Percentiles rank a stretch among this genome's conserved stretches.
Evolutionary conservation across 495 filamentous ascomycete species (phyloP).

Genomic region (Penicillium pulvis): DNA sequence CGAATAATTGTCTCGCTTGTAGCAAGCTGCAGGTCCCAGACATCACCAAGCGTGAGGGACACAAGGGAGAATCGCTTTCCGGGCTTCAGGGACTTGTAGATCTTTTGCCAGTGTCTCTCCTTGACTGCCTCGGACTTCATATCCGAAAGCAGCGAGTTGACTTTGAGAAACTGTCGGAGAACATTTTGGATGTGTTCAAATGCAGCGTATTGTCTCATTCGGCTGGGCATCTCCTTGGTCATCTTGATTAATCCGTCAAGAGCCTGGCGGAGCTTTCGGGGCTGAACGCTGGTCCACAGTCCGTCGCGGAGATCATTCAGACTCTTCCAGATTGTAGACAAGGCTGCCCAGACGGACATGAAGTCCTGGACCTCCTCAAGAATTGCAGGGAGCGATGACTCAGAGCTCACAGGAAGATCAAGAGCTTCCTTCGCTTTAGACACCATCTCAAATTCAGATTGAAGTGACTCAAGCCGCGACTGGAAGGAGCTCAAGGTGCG

Average conservation of each 20-base stretch:
- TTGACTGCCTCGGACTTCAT: slow-evolving; percentile 96
- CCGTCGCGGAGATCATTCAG: slow-evolving; percentile 89
- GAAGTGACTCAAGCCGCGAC: slow-evolving; percentile 74
- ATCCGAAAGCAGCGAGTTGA: slow-evolving; percentile 83
- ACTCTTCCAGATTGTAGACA: slow-evolving; percentile 96
- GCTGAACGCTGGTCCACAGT: slow-evolving; percentile 90
- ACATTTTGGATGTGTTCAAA: slow-evolving; percentile 97
- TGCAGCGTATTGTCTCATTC: slow-evolving; percentile 98
- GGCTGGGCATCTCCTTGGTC: slow-evolving; percentile 98
- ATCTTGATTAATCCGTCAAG: slow-evolving; percentile 93
- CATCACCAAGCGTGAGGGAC: slow-evolving; percentile 93
- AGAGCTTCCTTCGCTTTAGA: slow-evolving; percentile 94
- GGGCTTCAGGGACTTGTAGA: slow-evolving; percentile 92
- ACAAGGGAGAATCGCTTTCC: slow-evolving; percentile 86
- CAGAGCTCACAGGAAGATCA: slow-evolving; percentile 76
- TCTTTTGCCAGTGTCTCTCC: slow-evolving; percentile 95
- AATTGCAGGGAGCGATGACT: slow-evolving; percentile 75
- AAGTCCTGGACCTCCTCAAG: slow-evolving; percentile 98
- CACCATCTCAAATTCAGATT: slow-evolving; percentile 89
- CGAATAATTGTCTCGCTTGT: slow-evolving; percentile 84
- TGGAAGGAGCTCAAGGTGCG: slow-evolving; percentile 80
- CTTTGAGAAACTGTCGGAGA: slow-evolving; percentile 83
- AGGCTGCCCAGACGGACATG: slow-evolving; percentile 93
- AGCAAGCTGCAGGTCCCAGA: slow-evolving; percentile 93
- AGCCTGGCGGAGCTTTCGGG: slow-evolving; percentile 83